Base-by-base conservation (phyloP, 2,329 filamentous ascomycete genomes). In the Thermomyces lanuginosus region DNA sequence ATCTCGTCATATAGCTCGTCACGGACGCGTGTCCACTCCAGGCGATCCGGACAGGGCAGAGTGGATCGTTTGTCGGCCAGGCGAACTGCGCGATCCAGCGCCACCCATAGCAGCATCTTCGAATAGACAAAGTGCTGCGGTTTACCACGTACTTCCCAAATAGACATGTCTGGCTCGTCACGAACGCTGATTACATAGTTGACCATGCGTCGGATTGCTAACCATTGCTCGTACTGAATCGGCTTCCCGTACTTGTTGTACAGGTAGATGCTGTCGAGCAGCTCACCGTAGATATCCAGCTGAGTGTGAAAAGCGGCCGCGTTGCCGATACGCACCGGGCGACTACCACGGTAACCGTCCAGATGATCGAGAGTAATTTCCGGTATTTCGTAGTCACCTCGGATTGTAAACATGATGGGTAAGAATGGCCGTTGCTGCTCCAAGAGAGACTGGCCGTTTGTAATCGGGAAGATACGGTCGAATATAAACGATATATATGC, bases 81-180 rank as follows among this genome's bases (percentile, higher is more conserved):
- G 2, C 78, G 74, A 8, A 83, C 54, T 6, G 73, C 77, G 4
- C 77, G 71, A 45, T 84, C 78, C 35, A 84, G 70, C 10, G 77
- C 76, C 3, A 84, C 78, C 78, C 77, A 84, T 12, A 84, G 63
- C 72, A 83, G 79, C 36, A 84, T 64, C 45, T 83, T 80, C n/a
- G 73, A 79, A 51, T 83, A 84, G 8, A 74, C 69, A 38, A 82
- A 84, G 42, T 81, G 69, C 48, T 82, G 76, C 44, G 76, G 76
- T 41, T 72, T 58, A 37, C 77, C 77, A 21, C 77, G 68, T 4
- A 81, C 76, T 46, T 84, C 78, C 78, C 77, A 83, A 40, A 83
- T 84, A 2, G 75, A 81, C 76, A 82, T 82, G 43, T 84, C 77
- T 8, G 71, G 69, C 22, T 73, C 55, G 30, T 72, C 53, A 45